These are phyloP conservation scores for Alloteropsis angusta DNA, from an alignment of 202 grass and related monocot species.

Conservation along the genomic window DNA sequence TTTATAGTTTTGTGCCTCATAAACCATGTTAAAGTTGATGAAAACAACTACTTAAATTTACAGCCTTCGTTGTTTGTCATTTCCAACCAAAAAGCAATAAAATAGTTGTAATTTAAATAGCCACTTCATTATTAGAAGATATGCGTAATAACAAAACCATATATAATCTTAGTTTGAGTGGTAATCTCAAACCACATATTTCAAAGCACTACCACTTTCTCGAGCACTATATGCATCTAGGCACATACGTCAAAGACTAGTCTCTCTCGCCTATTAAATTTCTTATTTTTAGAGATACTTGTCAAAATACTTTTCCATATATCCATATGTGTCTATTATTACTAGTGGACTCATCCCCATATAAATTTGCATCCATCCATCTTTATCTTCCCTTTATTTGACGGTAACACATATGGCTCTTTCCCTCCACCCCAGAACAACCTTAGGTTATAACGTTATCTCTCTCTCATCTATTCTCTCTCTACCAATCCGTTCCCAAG, in stretches of 20 bases:
- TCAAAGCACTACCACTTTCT: background rate
- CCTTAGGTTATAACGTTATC: conserved; percentile 39
- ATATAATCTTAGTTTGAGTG: background rate
- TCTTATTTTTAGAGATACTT: background rate
- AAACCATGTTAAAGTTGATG: background rate
- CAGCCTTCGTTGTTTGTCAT: background rate
- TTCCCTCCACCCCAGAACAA: conserved; percentile 5
- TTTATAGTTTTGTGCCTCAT: background rate
- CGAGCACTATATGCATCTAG: background rate
- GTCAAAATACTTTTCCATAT: background rate
- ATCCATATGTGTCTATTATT: background rate
- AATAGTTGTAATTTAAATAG: background rate
- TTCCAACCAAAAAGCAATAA: background rate
- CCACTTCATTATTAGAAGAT: background rate
- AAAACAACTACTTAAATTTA: background rate
- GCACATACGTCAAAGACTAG: background rate
- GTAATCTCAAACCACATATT: background rate
- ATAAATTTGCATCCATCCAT: conserved; percentile 17
- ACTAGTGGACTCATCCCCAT: background rate
- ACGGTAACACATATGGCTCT: conserved; percentile 42
- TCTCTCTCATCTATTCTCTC: background rate
- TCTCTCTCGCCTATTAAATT: background rate
- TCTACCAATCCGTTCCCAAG: background rate
- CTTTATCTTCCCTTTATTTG: conserved; percentile 35
- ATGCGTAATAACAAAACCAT: background rate